Base-by-base conservation (phyloP, 106 monocot genomes). In the Dendrobium nobile region DNA sequence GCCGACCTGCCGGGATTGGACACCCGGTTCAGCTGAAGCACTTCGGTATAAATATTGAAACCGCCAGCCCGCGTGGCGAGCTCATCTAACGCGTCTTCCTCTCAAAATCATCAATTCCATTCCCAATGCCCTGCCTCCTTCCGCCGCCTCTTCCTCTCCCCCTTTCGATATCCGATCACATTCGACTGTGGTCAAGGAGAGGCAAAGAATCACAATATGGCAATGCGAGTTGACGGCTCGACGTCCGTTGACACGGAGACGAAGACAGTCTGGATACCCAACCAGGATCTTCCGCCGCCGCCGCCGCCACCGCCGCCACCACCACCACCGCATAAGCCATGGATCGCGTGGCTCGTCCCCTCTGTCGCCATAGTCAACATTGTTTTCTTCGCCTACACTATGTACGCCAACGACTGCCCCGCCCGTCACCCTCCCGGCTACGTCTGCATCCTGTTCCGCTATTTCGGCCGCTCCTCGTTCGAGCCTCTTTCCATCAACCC, bases 361-460 rank as follows among this genome's bases (percentile, higher is more conserved):
- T 28, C 67, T 16, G 54, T 93, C 82, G 79, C 85, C 17, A 67
- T 75, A 19, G 88, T 88, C 45, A 93, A 93, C 72, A 55, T 82
- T 43, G 72, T 79, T 19, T 6, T 91, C 54, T 96, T 96, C 72
- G 16, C 85, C 41, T 58, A 87, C 51, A 89, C 91, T 61, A 96
- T 96, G 95, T 93, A 88, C 81, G 84, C 89, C 43, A 96, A 96
- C 81, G 77, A 96, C 73, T 96, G 95, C 84, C 95, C 95, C 7
- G 81, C 72, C 68, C 79, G 81, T 11, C 82, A 79, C 51, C 1
- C 27, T 0, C 42, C 79, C 19, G 89, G 92, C 56, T 68, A 79
- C 48, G 86, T 76, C 19, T 76, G 76, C 48, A 41, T 76, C 48
- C 26, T 76, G 18, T 76, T 76, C 48, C 19, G 72, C 33, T 91